Percentiles rank a stretch among this genome's conserved stretches.
These are phyloP conservation scores for Tolypocladium album DNA, from an alignment of 2,329 filamentous ascomycete genomes.

Conservation along the genomic window DNA sequence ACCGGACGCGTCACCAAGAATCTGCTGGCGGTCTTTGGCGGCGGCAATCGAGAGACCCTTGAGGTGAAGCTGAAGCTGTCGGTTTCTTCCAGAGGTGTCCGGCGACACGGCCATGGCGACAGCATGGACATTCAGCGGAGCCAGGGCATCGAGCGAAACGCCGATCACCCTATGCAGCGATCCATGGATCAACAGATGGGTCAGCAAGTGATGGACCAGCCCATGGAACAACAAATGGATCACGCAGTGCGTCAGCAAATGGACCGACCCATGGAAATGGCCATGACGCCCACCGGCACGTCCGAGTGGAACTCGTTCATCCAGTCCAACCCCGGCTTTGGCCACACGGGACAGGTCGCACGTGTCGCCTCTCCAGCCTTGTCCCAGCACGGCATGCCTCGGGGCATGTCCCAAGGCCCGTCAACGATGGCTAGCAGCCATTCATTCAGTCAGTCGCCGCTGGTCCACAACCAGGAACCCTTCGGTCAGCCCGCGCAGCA, in stretches of 20 bases:
- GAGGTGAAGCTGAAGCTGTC: conserved; percentile 88
- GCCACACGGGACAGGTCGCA: conserved; percentile 19
- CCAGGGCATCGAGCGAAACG: conserved; percentile 4
- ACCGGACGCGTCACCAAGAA: conserved; percentile 88
- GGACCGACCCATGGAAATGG: conserved; percentile 18
- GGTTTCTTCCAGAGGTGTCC: conserved; percentile 51
- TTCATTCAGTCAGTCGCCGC: neutral
- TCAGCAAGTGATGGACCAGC: conserved; percentile 5
- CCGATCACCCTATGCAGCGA: conserved; percentile 5
- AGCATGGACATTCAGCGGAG: conserved; percentile 8
- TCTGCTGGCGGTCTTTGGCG: conserved; percentile 70
- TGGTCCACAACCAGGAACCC: conserved; percentile 13
- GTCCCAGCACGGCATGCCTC: conserved; percentile 17
- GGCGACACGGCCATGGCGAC: conserved; percentile 16
- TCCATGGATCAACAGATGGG: conserved; percentile 10
- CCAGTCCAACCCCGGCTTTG: conserved; percentile 54
- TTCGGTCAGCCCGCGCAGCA: conserved; percentile 10
- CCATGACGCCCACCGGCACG: conserved; percentile 46
- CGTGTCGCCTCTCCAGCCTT: conserved; percentile 25
- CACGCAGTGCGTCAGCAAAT: conserved; percentile 6
- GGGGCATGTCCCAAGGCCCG: conserved; percentile 18
- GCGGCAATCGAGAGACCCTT: conserved; percentile 74
- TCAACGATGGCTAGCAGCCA: neutral
- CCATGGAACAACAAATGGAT: conserved; percentile 6
- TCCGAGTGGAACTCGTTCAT: conserved; percentile 72